Base-by-base conservation (phyloP, 2,329 filamentous ascomycete species). In the Amauroascus verrucosus region DNA sequence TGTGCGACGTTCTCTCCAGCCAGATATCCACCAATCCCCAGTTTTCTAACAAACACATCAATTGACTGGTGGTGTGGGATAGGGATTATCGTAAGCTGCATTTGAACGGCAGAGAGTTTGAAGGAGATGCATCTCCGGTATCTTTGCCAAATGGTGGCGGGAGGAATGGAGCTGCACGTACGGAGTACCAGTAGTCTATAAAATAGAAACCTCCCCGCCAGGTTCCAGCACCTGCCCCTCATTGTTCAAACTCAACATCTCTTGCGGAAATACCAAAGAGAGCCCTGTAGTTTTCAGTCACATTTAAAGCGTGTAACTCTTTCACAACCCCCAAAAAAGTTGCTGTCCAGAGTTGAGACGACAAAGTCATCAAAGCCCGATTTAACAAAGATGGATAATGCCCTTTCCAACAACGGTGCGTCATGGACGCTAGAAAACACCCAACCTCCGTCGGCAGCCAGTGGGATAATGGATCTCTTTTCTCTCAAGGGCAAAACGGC, bases 401-500 rank as follows among this genome's bases (percentile, higher is more conserved):
- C 49, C n/a, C 16, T 51, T 16, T 51, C 41, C 20, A 45, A 45
- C 38, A 28, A 28, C 6, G 49, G 49, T 14, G 49, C 38, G 32
- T 51, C 49, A 6, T 51, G 49, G 49, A 16, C 49, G 30, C 80
- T 82, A 63, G 68, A 80, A 62, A 81, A 77, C 64, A 82, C 77
- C 13, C 65, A 72, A 26, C 58, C 74, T n/a, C 70, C 72, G 1
- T 60, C 64, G 24, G 64, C 69, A 46, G 65, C 65, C 13, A 74
- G 75, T 53, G 71, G 77, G 43, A 76, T 86, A 54, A 65, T 86
- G 64, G 76, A 79, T 32, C 76, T 86, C 55, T 85, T 86, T 70
- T 86, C 83, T 5, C 73, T 87, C 49, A 82, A 82, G 63, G 83
- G 82, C 41, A 79, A 80, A 61, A 86, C 84, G 1, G 83, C 83